phyloP scores from a whole-genome alignment of 805 yeast genomes.

The Starmerella geochares region DNA sequence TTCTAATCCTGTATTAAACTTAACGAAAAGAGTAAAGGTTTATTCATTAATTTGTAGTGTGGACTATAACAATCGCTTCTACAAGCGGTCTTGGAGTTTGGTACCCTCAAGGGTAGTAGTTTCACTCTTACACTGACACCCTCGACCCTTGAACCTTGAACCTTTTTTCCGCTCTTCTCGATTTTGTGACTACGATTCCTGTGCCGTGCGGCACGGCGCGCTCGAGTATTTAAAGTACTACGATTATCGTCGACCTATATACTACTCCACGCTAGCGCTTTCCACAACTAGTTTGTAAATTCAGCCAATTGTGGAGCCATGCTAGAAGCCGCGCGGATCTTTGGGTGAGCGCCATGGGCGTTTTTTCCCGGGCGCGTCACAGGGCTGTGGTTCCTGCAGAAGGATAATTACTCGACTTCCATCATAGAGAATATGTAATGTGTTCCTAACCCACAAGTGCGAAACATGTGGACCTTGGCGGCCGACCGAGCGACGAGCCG shows the following conservation, averaged over 20 bases:
- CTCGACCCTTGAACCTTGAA: background rate
- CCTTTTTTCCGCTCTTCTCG: background rate
- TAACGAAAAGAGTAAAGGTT: too few species aligned
- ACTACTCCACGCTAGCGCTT: background rate
- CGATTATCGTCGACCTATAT: background rate
- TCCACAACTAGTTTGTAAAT: background rate
- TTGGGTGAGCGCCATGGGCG: conserved; percentile 5
- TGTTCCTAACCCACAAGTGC: conserved; percentile 3
- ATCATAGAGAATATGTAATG: background rate
- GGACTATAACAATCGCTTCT: too few species aligned
- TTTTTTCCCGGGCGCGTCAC: conserved; percentile 7
- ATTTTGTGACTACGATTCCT: background rate
- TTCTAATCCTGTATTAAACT: too few species aligned
- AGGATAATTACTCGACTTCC: conserved; percentile 8
- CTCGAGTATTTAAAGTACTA: background rate
- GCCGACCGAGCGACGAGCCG: background rate
- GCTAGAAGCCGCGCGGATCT: background rate
- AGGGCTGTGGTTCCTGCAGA: conserved; percentile 7
- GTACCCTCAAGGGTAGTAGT: too few species aligned
- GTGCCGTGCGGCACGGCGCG: background rate
- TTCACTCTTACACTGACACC: background rate
- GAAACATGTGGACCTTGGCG: background rate
- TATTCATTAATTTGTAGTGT: too few species aligned
- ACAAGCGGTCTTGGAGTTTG: too few species aligned
- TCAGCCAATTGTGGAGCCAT: background rate